Conservation (phyloP, 73 alveolate species). For the Tetrahymena malaccensis region DNA sequence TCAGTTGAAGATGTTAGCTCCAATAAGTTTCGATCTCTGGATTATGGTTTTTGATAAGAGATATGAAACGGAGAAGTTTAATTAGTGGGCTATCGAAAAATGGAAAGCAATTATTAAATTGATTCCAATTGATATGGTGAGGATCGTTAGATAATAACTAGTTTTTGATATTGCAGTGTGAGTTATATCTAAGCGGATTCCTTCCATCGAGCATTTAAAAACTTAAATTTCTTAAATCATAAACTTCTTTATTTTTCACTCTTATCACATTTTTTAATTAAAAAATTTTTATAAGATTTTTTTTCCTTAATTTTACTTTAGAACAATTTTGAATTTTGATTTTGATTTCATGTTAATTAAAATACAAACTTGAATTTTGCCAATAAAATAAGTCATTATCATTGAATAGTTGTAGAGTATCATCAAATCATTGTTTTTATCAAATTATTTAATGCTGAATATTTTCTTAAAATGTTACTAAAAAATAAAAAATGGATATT, state of each 20-base stretch:
- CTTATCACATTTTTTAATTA: background rate
- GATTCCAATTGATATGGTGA: background rate
- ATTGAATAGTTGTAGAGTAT: no score
- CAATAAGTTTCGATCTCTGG: slow-evolving; percentile 1
- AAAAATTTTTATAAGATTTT: background rate
- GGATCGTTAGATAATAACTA: background rate
- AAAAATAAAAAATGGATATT: no score
- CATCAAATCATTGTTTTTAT: no score
- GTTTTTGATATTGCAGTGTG: background rate
- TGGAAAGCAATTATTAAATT: background rate
- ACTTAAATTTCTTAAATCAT: background rate
- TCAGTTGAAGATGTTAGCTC: background rate
- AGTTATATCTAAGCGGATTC: background rate
- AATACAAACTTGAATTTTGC: no score
- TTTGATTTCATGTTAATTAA: no score
- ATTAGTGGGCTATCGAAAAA: background rate
- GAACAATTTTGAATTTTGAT: background rate
- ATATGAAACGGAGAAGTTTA: background rate
- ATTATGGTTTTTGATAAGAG: background rate
- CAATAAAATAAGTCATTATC: no score
- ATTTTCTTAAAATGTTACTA: no score
- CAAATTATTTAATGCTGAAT: no score
- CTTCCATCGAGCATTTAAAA: background rate
- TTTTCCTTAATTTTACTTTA: background rate
- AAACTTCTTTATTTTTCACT: background rate